phyloP scores from a whole-genome alignment of 441 rosid species.

The Corymbia calophylla region DNA sequence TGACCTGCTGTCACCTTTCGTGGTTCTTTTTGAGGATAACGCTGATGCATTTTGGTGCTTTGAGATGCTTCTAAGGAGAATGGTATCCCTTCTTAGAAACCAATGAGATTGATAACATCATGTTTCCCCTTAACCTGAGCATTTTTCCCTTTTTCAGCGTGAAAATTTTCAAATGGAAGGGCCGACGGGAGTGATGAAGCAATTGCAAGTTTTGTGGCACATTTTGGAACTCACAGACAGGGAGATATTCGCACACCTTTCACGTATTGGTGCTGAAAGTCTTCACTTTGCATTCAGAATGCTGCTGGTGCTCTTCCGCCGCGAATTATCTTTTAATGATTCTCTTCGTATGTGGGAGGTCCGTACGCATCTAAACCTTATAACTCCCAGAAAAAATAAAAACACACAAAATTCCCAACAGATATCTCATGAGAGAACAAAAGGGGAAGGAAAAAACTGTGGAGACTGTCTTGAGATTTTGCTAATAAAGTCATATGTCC shows the following conservation, averaged over 20 bases:
- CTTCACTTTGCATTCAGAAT: conserved; percentile 32
- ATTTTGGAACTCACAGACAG: conserved; percentile 79
- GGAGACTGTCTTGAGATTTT: not conserved
- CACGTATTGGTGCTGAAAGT: conserved; percentile 87
- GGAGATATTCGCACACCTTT: conserved; percentile 74
- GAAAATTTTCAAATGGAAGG: conserved; percentile 91
- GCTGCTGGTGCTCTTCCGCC: not conserved
- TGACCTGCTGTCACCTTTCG: conserved; percentile 89
- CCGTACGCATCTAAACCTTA: not conserved
- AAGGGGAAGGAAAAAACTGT: not conserved
- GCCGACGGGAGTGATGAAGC: conserved; percentile 93
- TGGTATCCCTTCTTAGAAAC: conserved; percentile 34
- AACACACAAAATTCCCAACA: not conserved
- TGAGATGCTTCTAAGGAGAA: conserved; percentile 95
- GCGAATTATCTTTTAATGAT: not conserved
- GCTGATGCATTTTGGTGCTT: conserved; percentile 99
- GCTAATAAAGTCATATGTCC: not conserved
- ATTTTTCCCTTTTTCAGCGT: conserved; percentile 40
- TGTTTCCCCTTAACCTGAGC: conserved; percentile 16
- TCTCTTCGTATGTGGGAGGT: conserved; percentile 1
- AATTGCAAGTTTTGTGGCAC: conserved; percentile 79
- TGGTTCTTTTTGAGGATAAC: conserved; percentile 87
- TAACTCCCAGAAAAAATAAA: not conserved
- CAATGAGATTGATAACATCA: conserved; percentile 1
- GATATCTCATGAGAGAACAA: not conserved